Conservation (phyloP, 1,139 yeast species). For the Taphrina flavorubra region DNA sequence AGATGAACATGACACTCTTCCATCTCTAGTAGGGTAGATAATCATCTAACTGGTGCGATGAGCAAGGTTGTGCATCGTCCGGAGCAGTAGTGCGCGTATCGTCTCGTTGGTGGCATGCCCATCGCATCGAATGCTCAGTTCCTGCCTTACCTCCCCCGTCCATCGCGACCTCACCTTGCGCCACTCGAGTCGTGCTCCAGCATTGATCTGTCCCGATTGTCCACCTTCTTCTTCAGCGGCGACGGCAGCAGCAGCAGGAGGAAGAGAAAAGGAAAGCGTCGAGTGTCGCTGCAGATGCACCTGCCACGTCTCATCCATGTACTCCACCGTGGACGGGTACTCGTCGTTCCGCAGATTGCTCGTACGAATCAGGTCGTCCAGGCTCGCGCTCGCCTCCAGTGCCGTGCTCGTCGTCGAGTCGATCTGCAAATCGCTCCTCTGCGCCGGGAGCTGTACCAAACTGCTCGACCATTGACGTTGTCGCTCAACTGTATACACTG, state of each 20-base stretch:
- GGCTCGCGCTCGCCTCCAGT: neutral
- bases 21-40: no score
- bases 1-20: no score
- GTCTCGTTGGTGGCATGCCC: neutral
- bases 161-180: slow-evolving; percentile 3
- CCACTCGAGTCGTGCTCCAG: neutral
- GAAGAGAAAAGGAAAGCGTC: neutral
- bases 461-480: neutral
- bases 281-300: neutral
- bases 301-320: neutral
- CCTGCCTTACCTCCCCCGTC: slow-evolving; percentile 6
- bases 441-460: neutral
- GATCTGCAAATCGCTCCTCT: neutral
- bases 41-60: no score
- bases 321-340: neutral
- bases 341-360: neutral
- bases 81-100: neutral
- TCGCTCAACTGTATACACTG: neutral
- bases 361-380: neutral
- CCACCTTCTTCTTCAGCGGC: neutral
- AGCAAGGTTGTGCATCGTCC: neutral
- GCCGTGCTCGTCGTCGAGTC: neutral
- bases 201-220: neutral
- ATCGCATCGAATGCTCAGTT: neutral
- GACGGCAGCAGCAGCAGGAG: neutral